Base-by-base conservation (phyloP, 306 rosid species). In the Casuarina equisetifolia region DNA sequence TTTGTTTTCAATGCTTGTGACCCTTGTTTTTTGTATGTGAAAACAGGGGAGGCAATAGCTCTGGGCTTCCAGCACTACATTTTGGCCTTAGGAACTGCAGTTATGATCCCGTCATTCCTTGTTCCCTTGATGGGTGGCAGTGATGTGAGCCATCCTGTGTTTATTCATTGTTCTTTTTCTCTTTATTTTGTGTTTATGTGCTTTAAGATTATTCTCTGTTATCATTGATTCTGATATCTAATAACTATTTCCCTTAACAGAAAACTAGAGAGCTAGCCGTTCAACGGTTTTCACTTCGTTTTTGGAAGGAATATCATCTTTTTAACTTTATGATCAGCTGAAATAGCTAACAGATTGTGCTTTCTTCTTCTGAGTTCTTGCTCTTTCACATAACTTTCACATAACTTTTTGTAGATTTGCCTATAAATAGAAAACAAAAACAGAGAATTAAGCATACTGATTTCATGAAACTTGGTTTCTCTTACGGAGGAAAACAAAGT, bases 51-150 rank as follows among this genome's bases (percentile, higher is more conserved):
- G 74, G 81, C 96, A 16, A 88, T 95, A 85, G 87, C 87, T 88
- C 70, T 95, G 84, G 99, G 98, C 9, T 95, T 95, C 79, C 99
- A 95, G 90, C 99, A 95, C 85, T 92, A 95, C 86, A 88, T 95
- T 88, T 76, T 95, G 89, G 90, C 97, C 25, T 84, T 95, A 81
- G 99, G 99, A 85, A 95, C 98, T 85, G 99, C 98, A 15, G 98
- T 95, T 45, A 95, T 95, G 98, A 95, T 95, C 81, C 99, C 99
- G 64, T 86, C 99, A 68, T 95, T 95, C 78, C 99, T 91, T 72
- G 99, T 95, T 82, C 98, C 97, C 79, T 74, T 89, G 62, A 95
- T 95, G 99, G 99, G 99, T 70, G 99, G 99, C 48, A 86, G 73
- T 82, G 96, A 88, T 88, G 99, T 95, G 89, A 87, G 91, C 74